Base-by-base conservation (phyloP, 176 grass and related monocot species). In the Phoenix dactylifera region DNA sequence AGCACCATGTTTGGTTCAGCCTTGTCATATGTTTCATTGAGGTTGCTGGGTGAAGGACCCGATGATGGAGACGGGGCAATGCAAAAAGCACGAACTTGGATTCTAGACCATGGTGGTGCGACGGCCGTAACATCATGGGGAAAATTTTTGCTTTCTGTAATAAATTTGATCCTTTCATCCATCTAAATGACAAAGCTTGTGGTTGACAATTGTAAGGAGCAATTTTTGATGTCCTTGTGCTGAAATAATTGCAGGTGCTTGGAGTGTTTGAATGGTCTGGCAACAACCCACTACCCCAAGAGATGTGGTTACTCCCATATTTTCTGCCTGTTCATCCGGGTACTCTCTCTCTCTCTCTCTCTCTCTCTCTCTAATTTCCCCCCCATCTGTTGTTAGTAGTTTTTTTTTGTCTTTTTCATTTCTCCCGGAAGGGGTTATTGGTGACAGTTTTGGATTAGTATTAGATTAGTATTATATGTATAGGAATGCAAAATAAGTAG, bases 221-320 rank as follows among this genome's bases (percentile, higher is more conserved):
- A 30, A 39, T n/a, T 5, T 12, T 32, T 68, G 20, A 68, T 71
- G n/a, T 16, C 17, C 26, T 4, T 60, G 22, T 30, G 15, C 26
- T 55, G 58, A 68, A 66, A 55, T 68, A 22, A 16, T 68, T 74
- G 73, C 49, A 98, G 93, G 93, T 98, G 58, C 84, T 98, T 71
- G 87, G 93, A 67, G 79, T 92, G 51, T 98, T 98, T 92, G 84
- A 98, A 55, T 98, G 93, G 87, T 89, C 76, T 58, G 87, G 93
- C 59, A 98, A 98, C 59, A 97, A 97, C 60, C 91, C 86, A 51
- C 52, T 96, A 73, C 91, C 86, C 5, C 91, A 83, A 72, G 91
- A 96, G 81, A 76, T 87, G 84, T 74, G 64, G n/a, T n/a, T n/a
- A n/a, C n/a, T n/a, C n/a, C n/a, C n/a, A n/a, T n/a, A n/a, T n/a